Evolutionary conservation across 345 rosid species (phyloP).

Genomic region (Eucalyptus marginata): DNA sequence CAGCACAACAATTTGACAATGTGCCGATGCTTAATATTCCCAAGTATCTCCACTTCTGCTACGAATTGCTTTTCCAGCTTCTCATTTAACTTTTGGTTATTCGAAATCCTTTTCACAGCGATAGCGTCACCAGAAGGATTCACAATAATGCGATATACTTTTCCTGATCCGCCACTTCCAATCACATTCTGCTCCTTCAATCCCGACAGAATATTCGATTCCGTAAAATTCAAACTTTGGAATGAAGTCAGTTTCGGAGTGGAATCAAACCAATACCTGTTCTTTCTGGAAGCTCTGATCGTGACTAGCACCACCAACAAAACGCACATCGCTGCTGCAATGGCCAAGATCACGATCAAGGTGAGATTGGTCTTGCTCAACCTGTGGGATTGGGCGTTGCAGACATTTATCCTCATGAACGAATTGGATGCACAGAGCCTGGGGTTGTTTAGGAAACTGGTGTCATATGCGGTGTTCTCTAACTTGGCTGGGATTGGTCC

Average conservation of each 20-base stretch:
- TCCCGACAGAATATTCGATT: too few relatives aligned
- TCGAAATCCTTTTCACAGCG: conserved; percentile 46
- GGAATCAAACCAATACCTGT: rapidly evolving
- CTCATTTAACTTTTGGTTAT: conserved; percentile 8
- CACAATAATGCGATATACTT: too few relatives aligned
- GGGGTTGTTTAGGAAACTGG: conserved; percentile 37
- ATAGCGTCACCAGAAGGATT: neutral
- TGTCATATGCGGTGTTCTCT: rapidly evolving
- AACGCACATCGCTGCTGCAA: neutral
- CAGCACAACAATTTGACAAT: too few relatives aligned
- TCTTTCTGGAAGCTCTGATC: neutral
- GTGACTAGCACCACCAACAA: neutral
- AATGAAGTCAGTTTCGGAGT: too few relatives aligned
- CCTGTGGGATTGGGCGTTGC: neutral
- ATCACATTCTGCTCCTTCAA: too few relatives aligned
- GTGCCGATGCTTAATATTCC: neutral
- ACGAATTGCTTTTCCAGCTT: conserved; percentile 31
- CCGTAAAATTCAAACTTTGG: too few relatives aligned
- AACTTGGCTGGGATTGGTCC: neutral
- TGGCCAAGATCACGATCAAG: neutral
- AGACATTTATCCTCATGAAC: conserved; percentile 2
- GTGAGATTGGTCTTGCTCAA: conserved; percentile 1
- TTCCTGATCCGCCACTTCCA: too few relatives aligned
- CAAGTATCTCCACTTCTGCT: conserved; percentile 35
- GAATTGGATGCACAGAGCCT: conserved; percentile 26